Base-by-base conservation (phyloP, 139 green algal genomes). In the Closterium sp. region DNA sequence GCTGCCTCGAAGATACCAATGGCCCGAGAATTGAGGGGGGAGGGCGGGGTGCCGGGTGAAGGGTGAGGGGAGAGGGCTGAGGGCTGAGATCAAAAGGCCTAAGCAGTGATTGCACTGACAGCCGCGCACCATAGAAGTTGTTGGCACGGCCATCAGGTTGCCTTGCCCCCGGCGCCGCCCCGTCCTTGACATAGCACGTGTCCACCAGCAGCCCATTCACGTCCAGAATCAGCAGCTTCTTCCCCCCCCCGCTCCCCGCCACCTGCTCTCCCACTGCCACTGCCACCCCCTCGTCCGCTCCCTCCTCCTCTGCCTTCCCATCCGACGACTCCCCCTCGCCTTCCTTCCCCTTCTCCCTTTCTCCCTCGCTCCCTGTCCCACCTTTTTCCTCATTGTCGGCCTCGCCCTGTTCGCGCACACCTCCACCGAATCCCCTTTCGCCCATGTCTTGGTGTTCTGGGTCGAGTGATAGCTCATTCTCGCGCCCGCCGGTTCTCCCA, bases 181-280 rank as follows among this genome's bases (percentile, higher is more conserved):
- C 33, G 30, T 36, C 32, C 9, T 23, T 28, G 32, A 31, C 91
- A 30, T 87, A 91, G n/a, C 28, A 32, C 28, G 86, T 91, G 36
- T 93, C 91, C 33, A 93, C 10, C 16, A 93, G 91, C 19, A 93
- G 64, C 1, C 91, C 91, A 23, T 93, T 93, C 23, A 93, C 55
- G 35, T 93, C 91, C 16, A 93, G 86, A 7, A 93, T 55, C 32
- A 93, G 86, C 35, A 93, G 91, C 91, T 91, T 91, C 89, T 92
- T 92, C 88, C 69, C 89, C 43, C 23, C 43, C 12, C 43, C 43
- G 12, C 23, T 66, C 38, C 3, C 38, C 4, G 12, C 38, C 19
- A 10, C 38, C 38, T 66, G 38, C 19, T 66, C 38, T 10, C 19
- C 38, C 4, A 10, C 38, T 5, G 9, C 38, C 38, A 23, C 38